A percentile compares a stretch with the other conserved stretches of the same genome.
Conservation (phyloP, 2,329 filamentous ascomycete species). For the Venturia effusa region DNA sequence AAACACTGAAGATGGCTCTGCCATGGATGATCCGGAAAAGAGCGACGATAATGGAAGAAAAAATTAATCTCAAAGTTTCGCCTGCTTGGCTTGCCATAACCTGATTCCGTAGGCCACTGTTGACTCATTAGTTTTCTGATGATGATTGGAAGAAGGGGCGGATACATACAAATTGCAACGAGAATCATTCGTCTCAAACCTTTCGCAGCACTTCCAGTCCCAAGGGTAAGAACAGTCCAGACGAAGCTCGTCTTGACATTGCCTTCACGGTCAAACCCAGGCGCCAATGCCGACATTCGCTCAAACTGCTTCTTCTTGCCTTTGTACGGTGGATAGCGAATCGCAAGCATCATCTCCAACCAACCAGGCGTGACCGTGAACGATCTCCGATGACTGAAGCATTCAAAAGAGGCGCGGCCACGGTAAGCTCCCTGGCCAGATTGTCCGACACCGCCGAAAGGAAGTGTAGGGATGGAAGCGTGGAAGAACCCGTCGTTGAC, state of each 20-base stretch:
- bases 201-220: constrained; percentile 6
- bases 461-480: constrained; percentile 55
- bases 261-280: constrained; percentile 51
- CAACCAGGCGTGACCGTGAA: constrained; percentile 54
- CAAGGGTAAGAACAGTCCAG: constrained; percentile 18
- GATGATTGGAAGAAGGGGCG: background rate
- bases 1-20: too few species aligned
- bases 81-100: constrained; percentile 5
- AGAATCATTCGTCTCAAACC: constrained; percentile 12
- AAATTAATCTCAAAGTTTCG: background rate
- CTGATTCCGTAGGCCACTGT: constrained; percentile 8
- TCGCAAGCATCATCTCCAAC: constrained; percentile 55
- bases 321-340: constrained; percentile 54
- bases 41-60: too few species aligned
- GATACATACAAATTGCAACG: constrained; percentile 11
- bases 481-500: constrained; percentile 56
- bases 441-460: constrained; percentile 76
- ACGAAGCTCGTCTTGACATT: constrained; percentile 20
- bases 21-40: too few species aligned
- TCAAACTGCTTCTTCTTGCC: constrained; percentile 44
- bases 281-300: constrained; percentile 39
- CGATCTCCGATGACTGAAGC: constrained; percentile 51
- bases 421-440: constrained; percentile 69
- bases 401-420: constrained; percentile 62
- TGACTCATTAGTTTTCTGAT: background rate